Percentiles rank a stretch among this genome's conserved stretches.
phyloP scores from a whole-genome alignment of 345 rosid genomes.

The Brassica nigra region DNA sequence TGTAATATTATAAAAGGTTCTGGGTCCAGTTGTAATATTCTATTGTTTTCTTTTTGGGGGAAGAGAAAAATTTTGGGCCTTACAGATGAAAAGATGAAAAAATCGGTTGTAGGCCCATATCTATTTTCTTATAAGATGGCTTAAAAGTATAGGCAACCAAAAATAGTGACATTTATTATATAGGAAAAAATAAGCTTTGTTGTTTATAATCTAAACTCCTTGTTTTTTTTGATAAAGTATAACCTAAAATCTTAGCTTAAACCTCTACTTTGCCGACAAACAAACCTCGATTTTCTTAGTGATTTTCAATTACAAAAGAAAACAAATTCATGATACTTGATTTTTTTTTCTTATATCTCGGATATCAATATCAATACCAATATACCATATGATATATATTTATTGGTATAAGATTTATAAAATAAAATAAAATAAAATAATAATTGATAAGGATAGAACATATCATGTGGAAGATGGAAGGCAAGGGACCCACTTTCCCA shows the following conservation, averaged over 20 bases:
- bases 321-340: background rate
- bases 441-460: conserved; percentile 28
- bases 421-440: conserved; percentile 32
- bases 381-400: background rate
- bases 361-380: background rate
- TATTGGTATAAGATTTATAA: background rate
- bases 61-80: conserved; percentile 36
- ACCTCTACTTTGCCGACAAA: background rate
- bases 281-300: background rate
- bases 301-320: background rate
- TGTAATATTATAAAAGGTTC: conserved; percentile 15
- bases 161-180: background rate
- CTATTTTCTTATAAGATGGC: conserved; percentile 15
- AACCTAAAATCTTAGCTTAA: background rate
- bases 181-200: background rate
- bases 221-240: background rate
- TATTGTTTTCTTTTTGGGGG: conserved; percentile 28
- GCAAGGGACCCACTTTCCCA: conserved; percentile 44
- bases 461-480: conserved; percentile 48
- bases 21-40: conserved; percentile 25
- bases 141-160: background rate
- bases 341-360: background rate
- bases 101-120: conserved; percentile 15
- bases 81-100: conserved; percentile 30
- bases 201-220: background rate